A percentile compares a stretch with the other conserved stretches of the same genome.
phyloP scores from a whole-genome alignment of 73 alveolate species.

The Symbiodinium pilosum region DNA sequence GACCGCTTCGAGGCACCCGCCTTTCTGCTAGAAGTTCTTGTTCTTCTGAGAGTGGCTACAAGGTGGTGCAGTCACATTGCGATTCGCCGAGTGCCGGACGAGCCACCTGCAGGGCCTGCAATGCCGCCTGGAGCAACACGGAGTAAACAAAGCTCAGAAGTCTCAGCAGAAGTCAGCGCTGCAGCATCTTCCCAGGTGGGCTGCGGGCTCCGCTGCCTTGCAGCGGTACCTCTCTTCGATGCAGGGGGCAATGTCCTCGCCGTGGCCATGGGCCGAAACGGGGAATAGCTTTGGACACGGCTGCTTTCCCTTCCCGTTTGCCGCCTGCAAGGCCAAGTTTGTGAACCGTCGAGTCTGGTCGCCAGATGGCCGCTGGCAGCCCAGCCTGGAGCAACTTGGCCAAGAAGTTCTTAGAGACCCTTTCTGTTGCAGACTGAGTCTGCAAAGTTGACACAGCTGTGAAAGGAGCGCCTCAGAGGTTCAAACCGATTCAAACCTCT shows the following conservation, averaged over 20 bases:
- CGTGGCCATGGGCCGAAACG: not conserved
- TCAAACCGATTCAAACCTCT: no score
- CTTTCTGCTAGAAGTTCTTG: not conserved
- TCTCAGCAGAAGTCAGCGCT: no score
- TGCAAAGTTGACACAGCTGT: no score
- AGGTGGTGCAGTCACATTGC: slow-evolving; percentile 58
- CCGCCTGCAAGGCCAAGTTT: slow-evolving; percentile 20
- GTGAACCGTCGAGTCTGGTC: slow-evolving; percentile 56
- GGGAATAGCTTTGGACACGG: not conserved
- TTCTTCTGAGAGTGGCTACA: not conserved
- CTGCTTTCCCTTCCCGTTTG: not conserved
- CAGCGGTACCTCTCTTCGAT: slow-evolving; percentile 65
- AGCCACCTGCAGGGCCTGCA: not conserved
- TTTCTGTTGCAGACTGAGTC: no score
- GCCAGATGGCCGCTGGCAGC: slow-evolving; percentile 41
- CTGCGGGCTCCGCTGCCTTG: slow-evolving; percentile 35
- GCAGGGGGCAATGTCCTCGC: slow-evolving; percentile 77
- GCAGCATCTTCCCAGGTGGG: slow-evolving; percentile 18
- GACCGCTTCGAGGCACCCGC: slow-evolving; percentile 50
- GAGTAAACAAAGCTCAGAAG: no score
- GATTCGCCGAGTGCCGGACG: slow-evolving; percentile 1
- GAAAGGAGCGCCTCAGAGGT: no score
- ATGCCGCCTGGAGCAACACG: no score
- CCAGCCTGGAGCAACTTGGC: not conserved
- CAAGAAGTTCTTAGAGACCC: no score